A percentile compares a stretch with the other conserved stretches of the same genome.
These are phyloP conservation scores for Xylariaceae sp. DNA, from an alignment of 2,329 filamentous ascomycete species.

Conservation along the genomic window DNA sequence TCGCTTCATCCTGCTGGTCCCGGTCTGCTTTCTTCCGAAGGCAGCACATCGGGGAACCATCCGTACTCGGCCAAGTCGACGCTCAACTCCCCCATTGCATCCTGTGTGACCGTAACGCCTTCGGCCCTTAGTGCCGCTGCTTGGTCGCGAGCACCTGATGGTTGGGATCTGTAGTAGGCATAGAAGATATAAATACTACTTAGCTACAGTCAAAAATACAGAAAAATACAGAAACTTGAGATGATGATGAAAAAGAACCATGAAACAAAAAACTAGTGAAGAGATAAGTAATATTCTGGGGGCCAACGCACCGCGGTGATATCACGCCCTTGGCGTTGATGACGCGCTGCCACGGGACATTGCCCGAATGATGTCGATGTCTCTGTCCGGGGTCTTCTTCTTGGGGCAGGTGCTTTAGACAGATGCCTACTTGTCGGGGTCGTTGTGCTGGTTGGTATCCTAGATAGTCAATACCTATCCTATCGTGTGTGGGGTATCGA, in stretches of 20 bases:
- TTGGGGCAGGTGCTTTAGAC: slow-evolving; percentile 85
- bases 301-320: slow-evolving; percentile 64
- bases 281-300: no score
- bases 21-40: slow-evolving; percentile 39
- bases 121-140: slow-evolving; percentile 46
- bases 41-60: slow-evolving; percentile 50
- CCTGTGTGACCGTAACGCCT: slow-evolving; percentile 45
- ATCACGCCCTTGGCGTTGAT: slow-evolving; percentile 84
- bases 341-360: slow-evolving; percentile 92
- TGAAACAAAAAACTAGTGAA: no score
- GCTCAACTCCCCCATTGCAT: slow-evolving; percentile 45
- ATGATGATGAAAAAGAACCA: no score
- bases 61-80: slow-evolving; percentile 49
- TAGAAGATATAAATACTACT: no score
- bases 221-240: no score
- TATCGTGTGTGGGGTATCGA: not conserved
- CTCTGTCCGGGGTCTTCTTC: slow-evolving; percentile 39
- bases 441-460: slow-evolving; percentile 50
- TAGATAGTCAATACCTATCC: not conserved
- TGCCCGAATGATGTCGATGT: slow-evolving; percentile 69
- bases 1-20: slow-evolving; percentile 8
- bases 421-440: slow-evolving; percentile 81
- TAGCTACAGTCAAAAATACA: no score
- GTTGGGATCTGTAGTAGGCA: slow-evolving; percentile 41
- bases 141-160: slow-evolving; percentile 44